Evolutionary conservation across 1,284 basidiomycete genomes (phyloP).

Genomic region (Leccinum cinnamomeum): DNA sequence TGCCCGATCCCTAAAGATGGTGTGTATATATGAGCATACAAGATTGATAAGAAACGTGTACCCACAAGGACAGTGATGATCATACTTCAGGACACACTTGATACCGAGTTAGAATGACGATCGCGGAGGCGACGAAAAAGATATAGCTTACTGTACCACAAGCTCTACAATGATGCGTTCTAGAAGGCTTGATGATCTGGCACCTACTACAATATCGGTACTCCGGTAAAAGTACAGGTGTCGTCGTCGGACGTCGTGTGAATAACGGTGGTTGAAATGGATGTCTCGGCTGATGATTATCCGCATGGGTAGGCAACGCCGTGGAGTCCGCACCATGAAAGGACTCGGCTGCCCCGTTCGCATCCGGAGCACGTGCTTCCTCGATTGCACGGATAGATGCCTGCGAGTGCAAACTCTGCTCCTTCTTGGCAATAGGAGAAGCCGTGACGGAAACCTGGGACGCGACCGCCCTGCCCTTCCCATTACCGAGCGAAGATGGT

Average conservation of each 20-base stretch:
- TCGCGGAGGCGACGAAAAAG: not conserved
- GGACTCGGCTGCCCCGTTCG: conserved; percentile 10
- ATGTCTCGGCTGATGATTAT: conserved; percentile 4
- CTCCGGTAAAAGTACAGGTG: conserved; percentile 47
- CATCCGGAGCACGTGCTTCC: conserved; percentile 21
- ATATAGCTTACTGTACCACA: conserved; percentile 50
- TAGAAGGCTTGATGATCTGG: conserved; percentile 53
- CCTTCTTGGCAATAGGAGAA: conserved; percentile 15
- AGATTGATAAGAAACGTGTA: not conserved
- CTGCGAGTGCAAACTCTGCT: conserved; percentile 20
- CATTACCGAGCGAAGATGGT: conserved; percentile 29
- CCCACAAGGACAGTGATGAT: conserved; percentile 60
- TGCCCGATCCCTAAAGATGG: conserved; percentile 56
- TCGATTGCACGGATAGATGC: conserved; percentile 15
- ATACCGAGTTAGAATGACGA: conserved; percentile 9
- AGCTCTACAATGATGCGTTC: conserved; percentile 62
- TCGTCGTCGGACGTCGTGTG: conserved; percentile 35
- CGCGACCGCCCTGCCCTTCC: conserved; percentile 16
- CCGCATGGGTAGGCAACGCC: conserved; percentile 12
- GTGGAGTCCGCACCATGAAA: conserved; percentile 6
- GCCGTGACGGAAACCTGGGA: conserved; percentile 13
- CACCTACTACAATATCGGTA: conserved; percentile 52
- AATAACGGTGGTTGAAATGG: conserved; percentile 13
- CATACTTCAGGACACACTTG: conserved; percentile 59
- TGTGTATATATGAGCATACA: conserved; percentile 17